Evolutionary conservation across 2,329 filamentous ascomycete species (phyloP).

Genomic region (Trichoderma afroharzianum): DNA sequence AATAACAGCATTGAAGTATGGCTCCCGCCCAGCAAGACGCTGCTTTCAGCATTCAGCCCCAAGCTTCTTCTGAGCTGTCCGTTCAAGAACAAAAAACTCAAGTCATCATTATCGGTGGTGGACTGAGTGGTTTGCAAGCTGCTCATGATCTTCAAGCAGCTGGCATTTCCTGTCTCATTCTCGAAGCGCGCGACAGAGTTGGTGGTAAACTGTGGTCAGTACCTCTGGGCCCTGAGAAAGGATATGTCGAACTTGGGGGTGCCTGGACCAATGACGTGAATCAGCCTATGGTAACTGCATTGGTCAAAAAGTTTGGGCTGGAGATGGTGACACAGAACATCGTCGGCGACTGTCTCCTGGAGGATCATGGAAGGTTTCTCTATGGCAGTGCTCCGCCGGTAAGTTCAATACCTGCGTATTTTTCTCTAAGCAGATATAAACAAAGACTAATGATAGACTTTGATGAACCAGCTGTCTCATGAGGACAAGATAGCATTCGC

Average conservation of each 20-base stretch:
- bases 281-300: constrained; percentile 42
- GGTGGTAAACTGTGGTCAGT: constrained; percentile 50
- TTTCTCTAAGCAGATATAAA: too few relatives aligned
- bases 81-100: neutral
- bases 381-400: neutral
- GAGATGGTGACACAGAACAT: constrained; percentile 46
- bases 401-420: neutral
- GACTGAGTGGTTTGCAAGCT: constrained; percentile 38
- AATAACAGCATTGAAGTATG: neutral
- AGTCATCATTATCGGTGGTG: constrained; percentile 41
- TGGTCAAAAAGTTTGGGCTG: constrained; percentile 39
- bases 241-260: constrained; percentile 49
- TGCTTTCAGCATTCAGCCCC: neutral
- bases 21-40: neutral
- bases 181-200: constrained; percentile 49
- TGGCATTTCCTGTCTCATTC: constrained; percentile 39
- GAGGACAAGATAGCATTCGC: neutral
- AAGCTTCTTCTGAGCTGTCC: neutral
- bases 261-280: constrained; percentile 59
- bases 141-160: constrained; percentile 33
- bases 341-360: neutral
- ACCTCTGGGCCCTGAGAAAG: constrained; percentile 30
- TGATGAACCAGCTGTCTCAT: neutral
- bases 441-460: neutral
- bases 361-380: neutral